A percentile compares a stretch with the other conserved stretches of the same genome.
phyloP scores from a whole-genome alignment of 2,329 filamentous ascomycete species.

The Chrysoporthe austroafricana region DNA sequence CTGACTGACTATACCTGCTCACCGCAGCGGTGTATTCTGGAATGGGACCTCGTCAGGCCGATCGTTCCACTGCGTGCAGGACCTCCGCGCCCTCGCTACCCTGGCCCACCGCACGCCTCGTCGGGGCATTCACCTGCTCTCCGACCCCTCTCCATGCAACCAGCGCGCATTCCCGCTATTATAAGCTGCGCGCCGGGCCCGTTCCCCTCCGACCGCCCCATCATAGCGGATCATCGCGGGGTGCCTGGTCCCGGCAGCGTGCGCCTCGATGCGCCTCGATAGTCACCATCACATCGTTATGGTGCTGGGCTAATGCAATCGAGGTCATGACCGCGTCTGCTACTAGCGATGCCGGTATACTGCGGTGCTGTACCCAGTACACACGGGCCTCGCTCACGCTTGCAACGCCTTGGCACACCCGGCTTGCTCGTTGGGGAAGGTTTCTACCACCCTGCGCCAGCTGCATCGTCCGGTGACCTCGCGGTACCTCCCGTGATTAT shows the following conservation, averaged over 20 bases:
- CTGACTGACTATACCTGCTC: not conserved
- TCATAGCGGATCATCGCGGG: not conserved
- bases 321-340: not conserved
- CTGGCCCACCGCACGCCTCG: too few species aligned
- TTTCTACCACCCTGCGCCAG: not conserved
- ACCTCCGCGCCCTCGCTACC: not conserved
- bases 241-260: not conserved
- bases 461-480: constrained; percentile 12
- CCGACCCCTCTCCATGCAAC: constrained; percentile 5
- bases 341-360: constrained; percentile 1
- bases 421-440: constrained; percentile 11
- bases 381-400: constrained; percentile 8
- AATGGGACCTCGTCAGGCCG: not conserved
- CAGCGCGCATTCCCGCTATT: not conserved
- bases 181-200: not conserved
- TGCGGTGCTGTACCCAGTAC: not conserved
- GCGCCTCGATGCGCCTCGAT: not conserved
- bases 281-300: not conserved
- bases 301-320: constrained; percentile 1
- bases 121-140: not conserved
- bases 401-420: not conserved
- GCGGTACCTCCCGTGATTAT: not conserved
- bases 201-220: not conserved
- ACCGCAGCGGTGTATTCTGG: not conserved
- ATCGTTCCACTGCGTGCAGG: too few species aligned